phyloP scores from a whole-genome alignment of 2,329 filamentous ascomycete species.

The Colletotrichum liriopes region DNA sequence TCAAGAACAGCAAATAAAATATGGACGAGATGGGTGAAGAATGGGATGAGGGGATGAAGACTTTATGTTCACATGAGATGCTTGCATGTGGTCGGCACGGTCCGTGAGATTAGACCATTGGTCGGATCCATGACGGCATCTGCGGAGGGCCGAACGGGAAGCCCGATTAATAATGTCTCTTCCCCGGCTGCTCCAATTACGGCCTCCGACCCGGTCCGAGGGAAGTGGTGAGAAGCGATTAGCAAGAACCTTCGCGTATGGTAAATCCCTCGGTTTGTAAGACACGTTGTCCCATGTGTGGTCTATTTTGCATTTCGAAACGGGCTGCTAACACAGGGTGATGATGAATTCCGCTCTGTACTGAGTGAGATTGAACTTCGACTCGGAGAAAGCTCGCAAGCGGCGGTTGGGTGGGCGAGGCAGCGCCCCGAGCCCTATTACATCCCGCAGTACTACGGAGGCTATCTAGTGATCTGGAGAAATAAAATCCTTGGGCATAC shows the following conservation, averaged over 20 bases:
- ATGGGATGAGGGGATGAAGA: constrained; percentile 6
- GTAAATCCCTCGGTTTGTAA: not conserved
- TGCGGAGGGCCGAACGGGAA: constrained; percentile 32
- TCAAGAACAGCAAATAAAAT: too few relatives aligned
- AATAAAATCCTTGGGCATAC: too few relatives aligned
- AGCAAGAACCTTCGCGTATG: not conserved
- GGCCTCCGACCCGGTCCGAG: constrained; percentile 13
- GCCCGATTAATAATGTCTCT: constrained; percentile 37
- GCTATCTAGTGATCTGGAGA: not conserved
- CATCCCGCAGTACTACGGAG: not conserved
- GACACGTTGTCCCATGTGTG: not conserved
- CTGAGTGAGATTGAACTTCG: not conserved
- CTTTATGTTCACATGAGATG: constrained; percentile 19
- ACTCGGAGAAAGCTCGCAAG: not conserved
- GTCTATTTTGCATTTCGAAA: not conserved
- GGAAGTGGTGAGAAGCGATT: not conserved
- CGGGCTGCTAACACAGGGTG: not conserved
- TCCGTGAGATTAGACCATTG: constrained; percentile 31
- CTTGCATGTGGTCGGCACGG: not conserved
- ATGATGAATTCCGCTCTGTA: too few relatives aligned
- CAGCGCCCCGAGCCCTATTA: too few relatives aligned
- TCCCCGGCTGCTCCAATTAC: constrained; percentile 25
- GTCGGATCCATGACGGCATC: constrained; percentile 40
- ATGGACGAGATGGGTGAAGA: not conserved
- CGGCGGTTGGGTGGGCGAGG: not conserved